phyloP scores from a whole-genome alignment of 257 asterid genomes.

The Mitragyna speciosa region DNA sequence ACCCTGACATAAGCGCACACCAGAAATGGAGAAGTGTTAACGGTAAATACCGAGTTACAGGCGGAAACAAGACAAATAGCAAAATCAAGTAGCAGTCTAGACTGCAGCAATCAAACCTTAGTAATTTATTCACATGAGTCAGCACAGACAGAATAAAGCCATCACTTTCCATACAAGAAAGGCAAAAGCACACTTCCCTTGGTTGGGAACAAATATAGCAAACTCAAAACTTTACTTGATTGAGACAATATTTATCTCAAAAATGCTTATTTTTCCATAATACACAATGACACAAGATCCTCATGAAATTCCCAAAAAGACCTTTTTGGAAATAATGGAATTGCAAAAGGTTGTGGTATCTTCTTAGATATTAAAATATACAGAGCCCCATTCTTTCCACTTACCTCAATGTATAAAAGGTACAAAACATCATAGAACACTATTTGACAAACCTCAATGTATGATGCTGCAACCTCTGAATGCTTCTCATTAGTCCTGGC shows the following conservation, averaged over 20 bases:
- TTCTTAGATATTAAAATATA: background rate
- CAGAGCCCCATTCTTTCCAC: background rate
- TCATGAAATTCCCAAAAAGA: background rate
- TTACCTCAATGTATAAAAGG: background rate
- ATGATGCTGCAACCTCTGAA: constrained; percentile 99
- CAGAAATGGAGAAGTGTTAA: background rate
- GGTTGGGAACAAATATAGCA: background rate
- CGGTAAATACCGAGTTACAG: background rate
- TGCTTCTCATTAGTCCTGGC: constrained; percentile 99
- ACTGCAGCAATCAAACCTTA: background rate
- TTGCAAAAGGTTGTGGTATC: background rate
- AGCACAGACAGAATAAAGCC: background rate
- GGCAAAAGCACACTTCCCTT: background rate
- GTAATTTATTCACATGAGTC: background rate
- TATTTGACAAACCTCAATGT: constrained; percentile 72
- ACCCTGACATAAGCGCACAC: background rate
- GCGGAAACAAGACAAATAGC: background rate
- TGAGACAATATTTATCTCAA: background rate
- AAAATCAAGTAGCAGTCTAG: background rate
- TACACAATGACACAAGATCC: background rate
- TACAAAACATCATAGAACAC: background rate
- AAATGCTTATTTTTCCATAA: background rate
- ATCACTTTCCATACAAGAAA: background rate
- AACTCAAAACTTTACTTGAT: background rate
- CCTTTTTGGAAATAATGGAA: background rate